Base-by-base conservation (phyloP, 129 eudicot species). In the Tagetes patula region DNA sequence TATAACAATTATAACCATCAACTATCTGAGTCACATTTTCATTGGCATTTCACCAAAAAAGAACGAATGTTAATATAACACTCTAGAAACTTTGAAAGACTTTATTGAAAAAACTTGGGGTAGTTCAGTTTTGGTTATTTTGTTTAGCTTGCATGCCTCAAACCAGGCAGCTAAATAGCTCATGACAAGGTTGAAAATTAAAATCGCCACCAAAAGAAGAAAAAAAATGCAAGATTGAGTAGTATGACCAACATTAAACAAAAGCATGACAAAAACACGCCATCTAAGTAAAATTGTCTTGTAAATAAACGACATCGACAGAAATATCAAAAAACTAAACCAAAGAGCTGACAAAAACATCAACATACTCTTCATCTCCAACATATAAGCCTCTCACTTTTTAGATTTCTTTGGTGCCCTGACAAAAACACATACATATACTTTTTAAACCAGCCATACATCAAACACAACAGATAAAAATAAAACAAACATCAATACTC, bases 331-430 rank as follows among this genome's bases (percentile, higher is more conserved):
- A 79, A 79, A 85, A 71, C 85, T 83, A 79, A 75, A 78, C 71
- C 56, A 62, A 36, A 8, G 37, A 10, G 63, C 79, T 78, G 79
- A 20, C 12, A 40, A 30, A 37, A 37, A 55, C 65, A 55, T 31
- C 45, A 31, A 40, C 50, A 48, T 58, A 37, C 13, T 49, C 69
- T 63, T 49, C 56, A 77, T 48, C 71, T 56, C 62, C 48, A 30
- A 9, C 69, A 60, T 65, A 70, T 6, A 30, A 9, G 42, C 46
- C 78, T 91, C 87, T 91, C 87, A 91, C 85, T 91, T 91, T 88
- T 85, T 91, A 2, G 95, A 69, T 65, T 91, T 91, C 85, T 91
- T 91, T 4, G 92, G 42, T 61, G 75, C 87, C 86, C 97, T 85
- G 83, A 64, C 33, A 71, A 61, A 33, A 37, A 53, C 4, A 75